Evolutionary conservation across 331 rosid genomes (phyloP).

Genomic region (Rhamnella rubrinervis): DNA sequence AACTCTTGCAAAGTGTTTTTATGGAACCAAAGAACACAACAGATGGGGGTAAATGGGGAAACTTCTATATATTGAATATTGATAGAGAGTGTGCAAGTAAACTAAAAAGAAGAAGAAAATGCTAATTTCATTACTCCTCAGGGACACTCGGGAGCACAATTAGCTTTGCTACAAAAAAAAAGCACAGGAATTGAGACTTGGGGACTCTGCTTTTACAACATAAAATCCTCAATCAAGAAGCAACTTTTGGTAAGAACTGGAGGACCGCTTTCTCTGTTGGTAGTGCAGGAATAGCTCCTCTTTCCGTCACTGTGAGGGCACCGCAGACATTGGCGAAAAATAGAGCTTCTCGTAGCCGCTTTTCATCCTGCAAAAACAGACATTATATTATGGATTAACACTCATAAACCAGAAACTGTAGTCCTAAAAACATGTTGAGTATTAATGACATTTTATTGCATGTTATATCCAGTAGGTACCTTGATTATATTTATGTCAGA

Average conservation of each 20-base stretch:
- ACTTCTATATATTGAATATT: no score
- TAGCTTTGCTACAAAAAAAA: slow-evolving; percentile 14
- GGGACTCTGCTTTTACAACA: slow-evolving; percentile 21
- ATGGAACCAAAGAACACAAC: no score
- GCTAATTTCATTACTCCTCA: slow-evolving; percentile 22
- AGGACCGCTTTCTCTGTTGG: slow-evolving; percentile 68
- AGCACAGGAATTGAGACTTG: slow-evolving; percentile 23
- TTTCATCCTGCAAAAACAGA: slow-evolving; percentile 54
- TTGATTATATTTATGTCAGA: slow-evolving; percentile 49
- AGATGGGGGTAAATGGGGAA: no score
- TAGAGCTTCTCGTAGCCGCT: slow-evolving; percentile 57
- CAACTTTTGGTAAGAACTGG: slow-evolving; percentile 36
- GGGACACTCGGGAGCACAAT: background rate
- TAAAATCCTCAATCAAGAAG: background rate
- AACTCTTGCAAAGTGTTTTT: no score
- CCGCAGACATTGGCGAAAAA: slow-evolving; percentile 79
- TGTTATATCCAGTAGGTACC: slow-evolving; percentile 34
- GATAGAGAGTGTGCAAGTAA: background rate
- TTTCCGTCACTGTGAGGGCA: slow-evolving; percentile 72
- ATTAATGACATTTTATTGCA: background rate
- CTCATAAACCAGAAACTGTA: no score
- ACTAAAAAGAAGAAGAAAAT: slow-evolving; percentile 5
- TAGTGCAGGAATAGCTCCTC: slow-evolving; percentile 89
- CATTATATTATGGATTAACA: background rate
- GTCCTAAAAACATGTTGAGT: background rate